Evolutionary conservation across 2,329 filamentous ascomycete species (phyloP), one percentile per base, ranked within the genome.

Genomic region (Fusarium kyushuense): DNA sequence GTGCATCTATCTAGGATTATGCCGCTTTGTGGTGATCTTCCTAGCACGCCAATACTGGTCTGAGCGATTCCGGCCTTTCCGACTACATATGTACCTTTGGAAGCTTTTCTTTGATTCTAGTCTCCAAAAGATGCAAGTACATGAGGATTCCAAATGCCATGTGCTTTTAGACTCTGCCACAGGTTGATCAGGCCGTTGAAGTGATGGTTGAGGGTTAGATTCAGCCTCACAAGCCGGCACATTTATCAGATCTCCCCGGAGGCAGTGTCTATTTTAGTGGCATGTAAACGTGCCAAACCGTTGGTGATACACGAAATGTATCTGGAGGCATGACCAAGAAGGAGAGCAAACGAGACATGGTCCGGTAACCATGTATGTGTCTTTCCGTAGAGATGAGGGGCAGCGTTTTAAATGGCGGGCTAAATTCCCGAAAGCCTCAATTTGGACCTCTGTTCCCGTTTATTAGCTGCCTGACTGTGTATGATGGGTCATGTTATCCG

Each of bases 401-500:
- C 30, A 55, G 40, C 63, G 17, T 19, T 51, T 42, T 51, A 23
- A 35, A 45, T 52, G 32, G 42, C 47, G 55, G 65, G 35, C 62
- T 67, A 63, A 66, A 66, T 66, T 56, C 53, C 52, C 55, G 61
- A 66, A 56, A 32, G 40, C 27, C 29, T 47, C 19, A 19, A 45
- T 43, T 38, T 29, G n/a, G 16, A 48, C 35, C 35, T 38, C n/a
- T 38, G n/a, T 25, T 23, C 19, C 58, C 13, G 16, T 38, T 45
- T 16, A 35, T 57, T 25, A 54, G 36, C 25, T 21, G 27, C 36
- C 40, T 45, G 23, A 16, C 38, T 45, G 29, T 17, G 19, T 32
- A 27, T 38, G 23, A 47, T 23, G 5, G 19, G 29, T 36, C 33
- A 23, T 48, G 17, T n/a, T 21, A 33, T 45, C 42, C 21, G 32